phyloP scores from a whole-genome alignment of 768 basidiomycete species.

The Lenzites betulinus region DNA sequence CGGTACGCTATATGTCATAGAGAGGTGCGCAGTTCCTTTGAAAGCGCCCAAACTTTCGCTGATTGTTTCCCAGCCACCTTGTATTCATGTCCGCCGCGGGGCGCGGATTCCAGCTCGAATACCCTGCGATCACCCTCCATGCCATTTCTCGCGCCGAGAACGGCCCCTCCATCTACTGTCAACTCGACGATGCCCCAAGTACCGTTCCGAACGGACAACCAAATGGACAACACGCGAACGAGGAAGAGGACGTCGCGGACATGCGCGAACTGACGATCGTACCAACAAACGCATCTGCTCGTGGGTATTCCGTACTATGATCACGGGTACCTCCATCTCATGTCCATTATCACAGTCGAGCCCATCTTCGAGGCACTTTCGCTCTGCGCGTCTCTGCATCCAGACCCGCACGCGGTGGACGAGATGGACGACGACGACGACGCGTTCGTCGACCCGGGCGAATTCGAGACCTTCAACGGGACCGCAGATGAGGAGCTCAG shows the following conservation, averaged over 20 bases:
- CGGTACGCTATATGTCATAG: slow-evolving; percentile 83
- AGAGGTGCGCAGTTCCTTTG: slow-evolving; percentile 57
- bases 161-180: slow-evolving; percentile 85
- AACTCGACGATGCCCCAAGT: slow-evolving; percentile 58
- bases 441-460: slow-evolving; percentile 54
- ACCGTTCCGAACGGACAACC: too few relatives aligned
- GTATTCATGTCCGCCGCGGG: slow-evolving; percentile 73
- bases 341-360: slow-evolving; percentile 56
- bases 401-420: slow-evolving; percentile 63
- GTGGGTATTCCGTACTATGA: slow-evolving; percentile 47
- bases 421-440: slow-evolving; percentile 46
- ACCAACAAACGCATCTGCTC: slow-evolving; percentile 54
- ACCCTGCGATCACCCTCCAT: slow-evolving; percentile 90
- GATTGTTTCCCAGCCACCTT: slow-evolving; percentile 53
- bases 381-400: slow-evolving; percentile 80
- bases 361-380: slow-evolving; percentile 87
- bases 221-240: slow-evolving; percentile 11
- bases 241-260: slow-evolving; percentile 45
- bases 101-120: slow-evolving; percentile 80
- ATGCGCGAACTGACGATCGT: slow-evolving; percentile 85
- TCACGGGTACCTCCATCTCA: neutral
- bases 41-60: neutral
- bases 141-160: slow-evolving; percentile 77
- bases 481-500: slow-evolving; percentile 73
- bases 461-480: slow-evolving; percentile 57